Percentiles rank a stretch among this genome's conserved stretches.
Conservation (phyloP, 352 stramenopile species). For the Pythium aquatile region DNA sequence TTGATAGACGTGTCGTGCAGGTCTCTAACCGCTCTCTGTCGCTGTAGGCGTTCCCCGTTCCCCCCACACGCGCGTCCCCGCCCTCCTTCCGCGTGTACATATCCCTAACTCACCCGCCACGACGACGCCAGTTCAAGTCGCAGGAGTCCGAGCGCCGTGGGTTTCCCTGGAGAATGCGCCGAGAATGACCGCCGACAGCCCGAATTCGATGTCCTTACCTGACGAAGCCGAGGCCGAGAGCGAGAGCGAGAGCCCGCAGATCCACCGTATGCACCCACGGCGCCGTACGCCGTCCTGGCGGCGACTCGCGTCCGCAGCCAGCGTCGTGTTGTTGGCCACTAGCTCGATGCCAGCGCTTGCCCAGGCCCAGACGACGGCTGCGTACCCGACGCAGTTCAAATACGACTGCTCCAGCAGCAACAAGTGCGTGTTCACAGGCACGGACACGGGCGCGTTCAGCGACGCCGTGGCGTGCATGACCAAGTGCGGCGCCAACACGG, state of each 20-base stretch:
- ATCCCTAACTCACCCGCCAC: neutral
- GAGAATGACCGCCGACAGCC: conserved; percentile 15
- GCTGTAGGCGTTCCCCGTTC: neutral
- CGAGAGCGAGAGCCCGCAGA: neutral
- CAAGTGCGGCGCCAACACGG: conserved; percentile 40
- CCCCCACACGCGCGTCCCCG: neutral
- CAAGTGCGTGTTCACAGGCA: conserved; percentile 46
- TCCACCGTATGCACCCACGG: neutral
- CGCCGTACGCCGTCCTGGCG: conserved; percentile 1
- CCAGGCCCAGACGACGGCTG: neutral
- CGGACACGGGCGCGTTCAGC: conserved; percentile 21
- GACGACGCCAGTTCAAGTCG: neutral
- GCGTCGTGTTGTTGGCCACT: conserved; percentile 3
- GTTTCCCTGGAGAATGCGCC: conserved; percentile 2
- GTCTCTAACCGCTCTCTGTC: neutral
- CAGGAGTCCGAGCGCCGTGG: conserved; percentile 2
- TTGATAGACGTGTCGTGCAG: neutral
- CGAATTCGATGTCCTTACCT: neutral
- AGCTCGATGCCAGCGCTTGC: neutral
- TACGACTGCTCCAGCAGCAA: conserved; percentile 47
- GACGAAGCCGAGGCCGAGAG: conserved; percentile 5
- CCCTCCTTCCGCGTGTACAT: neutral
- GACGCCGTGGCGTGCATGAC: conserved; percentile 56
- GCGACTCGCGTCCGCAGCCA: neutral
- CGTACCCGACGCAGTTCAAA: conserved; percentile 11